Conservation (phyloP, 2,329 filamentous ascomycete species). For the Nannizziopsis arthrosporioides region DNA sequence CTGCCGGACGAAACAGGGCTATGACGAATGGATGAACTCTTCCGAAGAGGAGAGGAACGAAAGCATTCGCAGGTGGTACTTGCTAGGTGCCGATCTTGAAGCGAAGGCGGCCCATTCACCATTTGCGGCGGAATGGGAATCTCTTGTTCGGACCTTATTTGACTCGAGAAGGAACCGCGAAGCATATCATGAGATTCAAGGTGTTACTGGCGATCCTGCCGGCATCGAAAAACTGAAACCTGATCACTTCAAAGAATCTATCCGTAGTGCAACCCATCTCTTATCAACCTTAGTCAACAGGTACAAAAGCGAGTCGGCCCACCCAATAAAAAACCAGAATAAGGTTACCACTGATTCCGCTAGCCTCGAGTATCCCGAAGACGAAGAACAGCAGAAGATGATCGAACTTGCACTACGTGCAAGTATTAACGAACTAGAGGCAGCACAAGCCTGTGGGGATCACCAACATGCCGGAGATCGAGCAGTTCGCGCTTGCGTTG, state of each 20-base stretch:
- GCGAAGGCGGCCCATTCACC: constrained; percentile 47
- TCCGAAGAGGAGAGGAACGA: constrained; percentile 50
- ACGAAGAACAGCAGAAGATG: constrained; percentile 55
- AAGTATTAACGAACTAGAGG: constrained; percentile 50
- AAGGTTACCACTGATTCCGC: not conserved
- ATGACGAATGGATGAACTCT: constrained; percentile 49
- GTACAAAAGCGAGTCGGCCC: constrained; percentile 8
- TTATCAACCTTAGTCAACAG: constrained; percentile 4
- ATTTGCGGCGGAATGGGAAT: constrained; percentile 24
- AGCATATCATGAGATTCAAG: constrained; percentile 2
- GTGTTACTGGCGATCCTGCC: not conserved
- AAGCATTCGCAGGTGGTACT: constrained; percentile 56
- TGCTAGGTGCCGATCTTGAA: constrained; percentile 46
- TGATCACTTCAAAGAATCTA: constrained; percentile 6
- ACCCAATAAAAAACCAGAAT: constrained; percentile 7
- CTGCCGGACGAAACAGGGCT: constrained; percentile 63
- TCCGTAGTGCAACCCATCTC: constrained; percentile 9
- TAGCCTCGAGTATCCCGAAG: constrained; percentile 33
- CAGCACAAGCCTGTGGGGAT: constrained; percentile 27
- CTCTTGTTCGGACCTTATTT: constrained; percentile 19
- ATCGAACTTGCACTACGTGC: constrained; percentile 64
- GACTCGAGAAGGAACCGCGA: constrained; percentile 10
- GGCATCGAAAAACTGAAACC: constrained; percentile 9
- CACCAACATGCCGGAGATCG: constrained; percentile 38
- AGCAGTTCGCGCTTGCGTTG: constrained; percentile 41